Percentiles rank a stretch among this genome's conserved stretches.
Conservation (phyloP, 108 stramenopile genomes). For the Phaeodactylum tricornutum region DNA sequence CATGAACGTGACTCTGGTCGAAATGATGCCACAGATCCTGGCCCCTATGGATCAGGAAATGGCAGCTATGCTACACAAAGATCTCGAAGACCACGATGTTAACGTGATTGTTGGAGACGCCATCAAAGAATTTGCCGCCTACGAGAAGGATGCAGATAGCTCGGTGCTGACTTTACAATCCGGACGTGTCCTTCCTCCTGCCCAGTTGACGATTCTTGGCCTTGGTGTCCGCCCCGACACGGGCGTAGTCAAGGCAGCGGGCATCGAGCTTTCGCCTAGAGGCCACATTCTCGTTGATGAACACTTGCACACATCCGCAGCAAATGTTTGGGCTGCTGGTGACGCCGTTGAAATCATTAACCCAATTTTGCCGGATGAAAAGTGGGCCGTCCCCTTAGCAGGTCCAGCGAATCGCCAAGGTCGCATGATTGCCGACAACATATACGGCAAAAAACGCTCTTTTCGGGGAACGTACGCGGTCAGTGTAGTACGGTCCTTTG, state of each 20-base stretch:
- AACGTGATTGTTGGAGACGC: slow-evolving; percentile 44
- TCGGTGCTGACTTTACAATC: slow-evolving; percentile 41
- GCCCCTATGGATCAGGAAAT: slow-evolving; percentile 58
- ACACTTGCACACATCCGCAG: slow-evolving; percentile 26
- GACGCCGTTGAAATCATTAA: slow-evolving; percentile 55
- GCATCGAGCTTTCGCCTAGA: slow-evolving; percentile 37
- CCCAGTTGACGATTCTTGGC: slow-evolving; percentile 54
- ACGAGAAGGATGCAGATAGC: slow-evolving; percentile 22
- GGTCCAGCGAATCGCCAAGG: slow-evolving; percentile 70
- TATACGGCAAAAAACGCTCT: slow-evolving; percentile 36
- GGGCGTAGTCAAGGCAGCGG: slow-evolving; percentile 37
- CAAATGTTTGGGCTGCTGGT: slow-evolving; percentile 56
- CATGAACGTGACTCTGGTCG: slow-evolving; percentile 48
- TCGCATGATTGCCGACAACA: slow-evolving; percentile 59
- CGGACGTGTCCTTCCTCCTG: slow-evolving; percentile 39
- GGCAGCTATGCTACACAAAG: slow-evolving; percentile 43
- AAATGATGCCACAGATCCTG: slow-evolving; percentile 54
- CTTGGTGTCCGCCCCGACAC: slow-evolving; percentile 62
- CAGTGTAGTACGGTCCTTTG: slow-evolving; percentile 47
- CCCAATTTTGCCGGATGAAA: slow-evolving; percentile 33
- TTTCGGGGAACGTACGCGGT: slow-evolving; percentile 64
- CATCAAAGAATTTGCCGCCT: slow-evolving; percentile 37
- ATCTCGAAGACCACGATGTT: slow-evolving; percentile 35
- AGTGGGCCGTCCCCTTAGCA: slow-evolving; percentile 60
- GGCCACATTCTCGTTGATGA: slow-evolving; percentile 56